phyloP scores from a whole-genome alignment of 1,284 basidiomycete genomes.

The Cerrena zonata region DNA sequence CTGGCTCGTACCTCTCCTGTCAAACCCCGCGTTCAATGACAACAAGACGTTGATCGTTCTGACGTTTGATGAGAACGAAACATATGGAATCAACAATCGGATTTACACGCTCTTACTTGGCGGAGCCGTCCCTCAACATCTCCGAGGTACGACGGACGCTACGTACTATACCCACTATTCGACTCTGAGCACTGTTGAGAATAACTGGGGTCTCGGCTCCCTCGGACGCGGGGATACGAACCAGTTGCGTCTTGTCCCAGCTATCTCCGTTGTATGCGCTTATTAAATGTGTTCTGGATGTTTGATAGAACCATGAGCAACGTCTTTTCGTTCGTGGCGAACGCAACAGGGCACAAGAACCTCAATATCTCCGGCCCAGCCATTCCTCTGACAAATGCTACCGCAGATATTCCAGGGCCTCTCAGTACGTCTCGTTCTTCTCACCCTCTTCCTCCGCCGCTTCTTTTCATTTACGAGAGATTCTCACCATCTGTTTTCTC shows the following conservation, averaged over 20 bases:
- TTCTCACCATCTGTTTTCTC: neutral
- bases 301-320: constrained; percentile 34
- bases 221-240: constrained; percentile 55
- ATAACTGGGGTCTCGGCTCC: constrained; percentile 58
- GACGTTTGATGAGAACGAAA: constrained; percentile 55
- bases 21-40: constrained; percentile 42
- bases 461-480: neutral
- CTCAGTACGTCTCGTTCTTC: constrained; percentile 19
- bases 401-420: constrained; percentile 18
- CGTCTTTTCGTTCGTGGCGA: constrained; percentile 44
- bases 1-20: constrained; percentile 51
- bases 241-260: constrained; percentile 25
- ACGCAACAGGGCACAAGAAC: constrained; percentile 34
- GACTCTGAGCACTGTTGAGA: constrained; percentile 50
- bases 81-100: constrained; percentile 40
- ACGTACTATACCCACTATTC: constrained; percentile 68
- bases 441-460: neutral
- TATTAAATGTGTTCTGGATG: neutral
- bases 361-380: constrained; percentile 26
- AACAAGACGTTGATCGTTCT: constrained; percentile 49
- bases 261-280: neutral
- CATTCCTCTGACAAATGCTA: constrained; percentile 24
- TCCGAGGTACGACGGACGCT: constrained; percentile 42
- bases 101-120: constrained; percentile 50
- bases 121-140: constrained; percentile 38